A percentile compares a stretch with the other conserved stretches of the same genome.
Evolutionary conservation across 2,329 filamentous ascomycete species (phyloP).

Genomic region (Zopfia rhizophila): DNA sequence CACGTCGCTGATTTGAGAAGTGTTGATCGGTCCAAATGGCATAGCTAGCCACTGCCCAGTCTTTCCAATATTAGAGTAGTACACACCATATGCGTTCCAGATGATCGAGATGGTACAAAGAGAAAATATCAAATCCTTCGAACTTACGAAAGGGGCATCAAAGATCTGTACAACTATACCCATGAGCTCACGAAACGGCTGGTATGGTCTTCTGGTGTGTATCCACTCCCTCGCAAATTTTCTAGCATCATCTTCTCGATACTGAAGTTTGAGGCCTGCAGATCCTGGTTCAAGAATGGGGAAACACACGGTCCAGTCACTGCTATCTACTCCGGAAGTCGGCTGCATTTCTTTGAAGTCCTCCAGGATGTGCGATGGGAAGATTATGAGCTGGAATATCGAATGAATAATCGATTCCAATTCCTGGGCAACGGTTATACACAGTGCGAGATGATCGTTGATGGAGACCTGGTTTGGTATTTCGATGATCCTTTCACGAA

Average conservation of each 20-base stretch:
- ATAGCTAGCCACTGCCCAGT: neutral
- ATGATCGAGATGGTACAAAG: conserved; percentile 3
- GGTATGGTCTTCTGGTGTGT: too few species aligned
- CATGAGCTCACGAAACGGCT: conserved; percentile 9
- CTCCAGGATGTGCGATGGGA: conserved; percentile 3
- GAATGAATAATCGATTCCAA: conserved; percentile 6
- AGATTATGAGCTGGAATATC: conserved; percentile 8
- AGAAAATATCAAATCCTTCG: conserved; percentile 9
- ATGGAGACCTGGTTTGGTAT: conserved; percentile 7
- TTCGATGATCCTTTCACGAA: too few species aligned
- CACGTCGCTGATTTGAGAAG: neutral
- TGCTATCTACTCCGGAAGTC: conserved; percentile 4
- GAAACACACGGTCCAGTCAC: conserved; percentile 5
- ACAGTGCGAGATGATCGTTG: neutral
- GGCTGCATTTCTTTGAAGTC: conserved; percentile 7
- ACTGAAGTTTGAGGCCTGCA: too few species aligned
- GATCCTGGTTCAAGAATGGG: conserved; percentile 15
- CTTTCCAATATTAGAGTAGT: conserved; percentile 3
- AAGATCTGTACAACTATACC: conserved; percentile 6
- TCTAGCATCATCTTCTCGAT: too few species aligned
- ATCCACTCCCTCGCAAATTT: too few species aligned
- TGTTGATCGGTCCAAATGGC: conserved; percentile 2
- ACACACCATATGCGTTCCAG: conserved; percentile 1
- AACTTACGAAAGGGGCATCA: neutral
- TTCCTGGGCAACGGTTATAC: conserved; percentile 10